phyloP scores from a whole-genome alignment of 495 filamentous ascomycete genomes.

The Lindgomyces ingoldianus region DNA sequence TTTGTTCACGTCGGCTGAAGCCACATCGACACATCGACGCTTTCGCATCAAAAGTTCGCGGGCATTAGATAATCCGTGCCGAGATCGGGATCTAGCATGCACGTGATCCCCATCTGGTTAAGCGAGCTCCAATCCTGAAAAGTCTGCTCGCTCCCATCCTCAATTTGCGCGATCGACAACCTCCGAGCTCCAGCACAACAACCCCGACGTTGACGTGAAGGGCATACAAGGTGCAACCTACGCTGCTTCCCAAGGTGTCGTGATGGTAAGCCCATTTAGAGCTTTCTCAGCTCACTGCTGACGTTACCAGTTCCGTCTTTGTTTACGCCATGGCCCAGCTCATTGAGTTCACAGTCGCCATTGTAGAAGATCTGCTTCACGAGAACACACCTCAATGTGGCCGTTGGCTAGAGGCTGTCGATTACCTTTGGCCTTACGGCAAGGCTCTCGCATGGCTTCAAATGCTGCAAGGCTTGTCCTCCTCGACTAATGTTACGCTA shows the following conservation, averaged over 20 bases:
- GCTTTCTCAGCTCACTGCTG: constrained; percentile 29
- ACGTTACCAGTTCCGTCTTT: constrained; percentile 25
- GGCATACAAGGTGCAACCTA: not conserved
- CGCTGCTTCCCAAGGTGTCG: not conserved
- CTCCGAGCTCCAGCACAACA: not conserved
- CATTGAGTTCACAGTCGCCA: not conserved
- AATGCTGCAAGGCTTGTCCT: too few species aligned
- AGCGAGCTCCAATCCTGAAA: not conserved
- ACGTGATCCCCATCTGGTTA: too few species aligned
- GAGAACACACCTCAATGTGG: constrained; percentile 8
- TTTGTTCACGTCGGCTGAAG: constrained; percentile 9
- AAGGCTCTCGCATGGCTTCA: not conserved
- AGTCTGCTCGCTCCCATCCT: not conserved
- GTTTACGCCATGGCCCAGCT: not conserved
- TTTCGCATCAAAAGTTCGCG: not conserved
- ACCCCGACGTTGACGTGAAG: not conserved
- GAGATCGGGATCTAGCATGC: too few species aligned
- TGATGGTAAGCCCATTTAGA: not conserved
- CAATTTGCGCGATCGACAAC: not conserved
- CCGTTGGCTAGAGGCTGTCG: not conserved
- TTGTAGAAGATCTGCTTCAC: not conserved
- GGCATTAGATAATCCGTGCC: not conserved
- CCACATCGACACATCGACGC: constrained; percentile 19
- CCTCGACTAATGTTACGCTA: constrained; percentile 23
- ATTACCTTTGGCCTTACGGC: too few species aligned